Conservation (phyloP, 2,329 filamentous ascomycete genomes). For the Niveomyces coronatus region DNA sequence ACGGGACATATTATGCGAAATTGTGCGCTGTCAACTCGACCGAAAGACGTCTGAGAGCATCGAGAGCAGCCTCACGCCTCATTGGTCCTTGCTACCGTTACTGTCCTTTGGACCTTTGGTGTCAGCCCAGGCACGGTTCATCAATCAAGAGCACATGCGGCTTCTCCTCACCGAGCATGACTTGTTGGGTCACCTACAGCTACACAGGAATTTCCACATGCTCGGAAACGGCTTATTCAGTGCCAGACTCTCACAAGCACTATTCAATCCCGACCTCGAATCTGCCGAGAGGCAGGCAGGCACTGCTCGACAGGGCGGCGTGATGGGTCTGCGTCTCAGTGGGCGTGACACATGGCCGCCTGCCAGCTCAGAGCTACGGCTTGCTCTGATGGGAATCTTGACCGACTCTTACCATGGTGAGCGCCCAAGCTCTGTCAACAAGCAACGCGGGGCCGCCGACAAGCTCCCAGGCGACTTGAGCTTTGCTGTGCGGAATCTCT, state of each 20-base stretch:
- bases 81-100: conserved; percentile 51
- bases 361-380: conserved; percentile 81
- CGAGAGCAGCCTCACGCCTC: conserved; percentile 33
- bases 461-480: conserved; percentile 58
- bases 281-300: conserved; percentile 66
- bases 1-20: conserved; percentile 27
- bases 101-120: conserved; percentile 70
- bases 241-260: conserved; percentile 64
- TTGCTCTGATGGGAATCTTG: conserved; percentile 79
- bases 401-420: conserved; percentile 53
- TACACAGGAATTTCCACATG: conserved; percentile 74
- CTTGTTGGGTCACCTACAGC: conserved; percentile 58
- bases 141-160: conserved; percentile 65
- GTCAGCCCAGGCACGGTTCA: conserved; percentile 60
- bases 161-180: conserved; percentile 67
- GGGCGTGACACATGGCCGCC: conserved; percentile 81
- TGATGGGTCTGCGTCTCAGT: conserved; percentile 77
- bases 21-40: conserved; percentile 32
- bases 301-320: conserved; percentile 54
- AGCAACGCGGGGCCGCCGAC: conserved; percentile 14
- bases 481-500: conserved; percentile 77
- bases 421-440: conserved; percentile 20
- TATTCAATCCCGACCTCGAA: conserved; percentile 77
- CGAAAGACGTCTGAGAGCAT: conserved; percentile 12
- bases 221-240: conserved; percentile 79